phyloP scores from a whole-genome alignment of 257 asterid species.

The Scutellaria galericulata region DNA sequence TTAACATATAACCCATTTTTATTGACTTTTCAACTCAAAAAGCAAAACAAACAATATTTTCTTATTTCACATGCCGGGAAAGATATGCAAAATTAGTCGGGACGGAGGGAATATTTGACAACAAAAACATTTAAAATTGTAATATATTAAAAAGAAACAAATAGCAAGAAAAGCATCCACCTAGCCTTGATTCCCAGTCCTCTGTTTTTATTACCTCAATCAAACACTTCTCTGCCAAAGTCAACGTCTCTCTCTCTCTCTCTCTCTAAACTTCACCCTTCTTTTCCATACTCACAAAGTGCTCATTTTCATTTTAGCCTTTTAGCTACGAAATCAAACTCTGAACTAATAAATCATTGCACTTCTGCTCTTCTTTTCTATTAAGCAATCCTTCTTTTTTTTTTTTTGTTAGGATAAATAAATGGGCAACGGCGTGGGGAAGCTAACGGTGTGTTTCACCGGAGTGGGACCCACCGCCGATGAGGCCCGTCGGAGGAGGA shows the following conservation, averaged over 20 bases:
- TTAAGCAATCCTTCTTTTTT: neutral
- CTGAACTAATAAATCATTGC: slow-evolving; percentile 1
- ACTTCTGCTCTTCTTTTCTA: neutral
- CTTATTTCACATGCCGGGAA: too few species aligned
- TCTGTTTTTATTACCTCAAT: slow-evolving; percentile 58
- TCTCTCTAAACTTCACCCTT: slow-evolving; percentile 32
- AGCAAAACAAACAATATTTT: too few species aligned
- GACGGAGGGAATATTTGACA: too few species aligned
- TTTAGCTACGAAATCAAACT: slow-evolving; percentile 28
- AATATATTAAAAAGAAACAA: slow-evolving; percentile 2
- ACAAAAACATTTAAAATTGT: neutral
- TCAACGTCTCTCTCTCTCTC: slow-evolving; percentile 58
- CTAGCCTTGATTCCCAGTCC: slow-evolving; percentile 41
- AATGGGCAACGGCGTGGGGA: slow-evolving; percentile 98
- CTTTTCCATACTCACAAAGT: slow-evolving; percentile 23
- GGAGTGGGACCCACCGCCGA: slow-evolving; percentile 53
- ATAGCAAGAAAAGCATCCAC: slow-evolving; percentile 39
- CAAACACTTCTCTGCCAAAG: slow-evolving; percentile 53
- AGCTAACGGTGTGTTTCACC: slow-evolving; percentile 77
- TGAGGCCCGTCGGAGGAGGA: slow-evolving; percentile 60
- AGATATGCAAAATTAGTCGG: too few species aligned
- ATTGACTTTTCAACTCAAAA: too few species aligned
- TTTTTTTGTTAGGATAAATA: neutral
- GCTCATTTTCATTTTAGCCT: slow-evolving; percentile 28
- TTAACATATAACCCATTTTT: too few species aligned